A percentile compares a stretch with the other conserved stretches of the same genome.
These are phyloP conservation scores for Magnolia changhungtana DNA, from an alignment of 164 flowering plant genomes.

Conservation along the genomic window DNA sequence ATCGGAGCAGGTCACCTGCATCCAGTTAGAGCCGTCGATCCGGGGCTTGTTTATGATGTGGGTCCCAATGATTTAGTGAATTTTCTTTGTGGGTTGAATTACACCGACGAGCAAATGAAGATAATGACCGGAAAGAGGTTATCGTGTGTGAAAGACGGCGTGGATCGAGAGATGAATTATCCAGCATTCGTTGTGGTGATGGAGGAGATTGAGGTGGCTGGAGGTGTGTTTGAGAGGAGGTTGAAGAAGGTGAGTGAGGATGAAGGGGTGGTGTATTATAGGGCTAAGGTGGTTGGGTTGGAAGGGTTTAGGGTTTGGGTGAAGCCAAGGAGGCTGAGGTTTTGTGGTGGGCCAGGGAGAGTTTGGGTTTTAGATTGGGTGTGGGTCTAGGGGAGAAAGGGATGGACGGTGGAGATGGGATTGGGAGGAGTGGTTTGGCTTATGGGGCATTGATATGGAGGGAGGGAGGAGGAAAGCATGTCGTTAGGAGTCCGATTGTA, in stretches of 20 bases:
- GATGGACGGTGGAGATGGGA: too few species aligned
- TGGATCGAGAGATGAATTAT: constrained; percentile 7
- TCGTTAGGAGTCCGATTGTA: constrained; percentile 9
- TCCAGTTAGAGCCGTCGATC: constrained; percentile 25
- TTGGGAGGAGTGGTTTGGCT: background rate
- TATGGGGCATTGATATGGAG: constrained; percentile 10
- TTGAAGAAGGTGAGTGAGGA: constrained; percentile 12
- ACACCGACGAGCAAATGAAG: constrained; percentile 4
- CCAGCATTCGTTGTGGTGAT: constrained; percentile 8
- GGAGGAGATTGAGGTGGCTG: background rate
- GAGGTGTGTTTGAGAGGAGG: constrained; percentile 7
- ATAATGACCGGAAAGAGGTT: constrained; percentile 7
- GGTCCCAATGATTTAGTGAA: constrained; percentile 14
- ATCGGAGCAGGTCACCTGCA: constrained; percentile 27
- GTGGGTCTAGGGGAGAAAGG: background rate
- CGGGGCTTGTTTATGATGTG: constrained; percentile 30
- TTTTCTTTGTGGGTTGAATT: constrained; percentile 26
- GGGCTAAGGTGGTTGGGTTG: constrained; percentile 7
- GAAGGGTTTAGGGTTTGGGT: constrained; percentile 5
- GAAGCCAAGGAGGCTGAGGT: constrained; percentile 8
- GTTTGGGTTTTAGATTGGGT: constrained; percentile 4
- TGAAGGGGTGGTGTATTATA: constrained; percentile 1
- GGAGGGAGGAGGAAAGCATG: constrained; percentile 6
- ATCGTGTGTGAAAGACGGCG: background rate
- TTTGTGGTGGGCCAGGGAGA: constrained; percentile 3